Percentiles rank a stretch among this genome's conserved stretches.
These are phyloP conservation scores for Citrullus amarus DNA, from an alignment of 306 rosid species.

Conservation along the genomic window DNA sequence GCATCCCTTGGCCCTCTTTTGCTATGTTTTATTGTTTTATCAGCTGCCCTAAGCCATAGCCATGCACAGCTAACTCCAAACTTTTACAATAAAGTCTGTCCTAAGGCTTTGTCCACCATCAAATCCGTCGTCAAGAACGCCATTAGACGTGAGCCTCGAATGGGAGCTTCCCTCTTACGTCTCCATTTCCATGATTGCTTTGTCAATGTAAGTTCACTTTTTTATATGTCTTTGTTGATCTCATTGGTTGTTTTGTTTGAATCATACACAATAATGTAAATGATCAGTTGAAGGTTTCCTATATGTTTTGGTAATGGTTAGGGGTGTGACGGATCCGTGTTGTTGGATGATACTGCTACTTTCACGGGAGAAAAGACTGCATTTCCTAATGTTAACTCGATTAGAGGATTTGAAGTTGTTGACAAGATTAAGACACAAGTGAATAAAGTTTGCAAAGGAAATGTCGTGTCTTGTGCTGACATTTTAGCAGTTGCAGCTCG, in stretches of 20 bases:
- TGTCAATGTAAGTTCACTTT: slow-evolving; percentile 14
- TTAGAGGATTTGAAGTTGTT: slow-evolving; percentile 19
- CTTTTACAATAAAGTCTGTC: slow-evolving; percentile 13
- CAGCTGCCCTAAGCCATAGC: background rate
- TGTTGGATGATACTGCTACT: slow-evolving; percentile 31
- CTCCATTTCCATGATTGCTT: slow-evolving; percentile 25
- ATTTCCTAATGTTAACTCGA: slow-evolving; percentile 18
- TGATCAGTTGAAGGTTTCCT: background rate
- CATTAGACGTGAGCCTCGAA: slow-evolving; percentile 10
- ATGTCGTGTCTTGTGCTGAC: slow-evolving; percentile 27
- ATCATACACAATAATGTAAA: background rate
- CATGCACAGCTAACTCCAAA: slow-evolving; percentile 7
- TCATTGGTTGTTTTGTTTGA: background rate
- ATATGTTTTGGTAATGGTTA: slow-evolving; percentile 4
- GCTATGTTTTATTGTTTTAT: slow-evolving; percentile 2
- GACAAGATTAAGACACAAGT: slow-evolving; percentile 17
- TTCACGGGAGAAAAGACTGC: slow-evolving; percentile 54
- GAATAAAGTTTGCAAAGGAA: slow-evolving; percentile 8
- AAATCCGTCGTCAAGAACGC: background rate
- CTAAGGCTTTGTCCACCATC: slow-evolving; percentile 13
- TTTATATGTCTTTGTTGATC: too few species aligned
- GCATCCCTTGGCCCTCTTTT: slow-evolving; percentile 13
- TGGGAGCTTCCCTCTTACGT: slow-evolving; percentile 22
- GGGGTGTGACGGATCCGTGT: slow-evolving; percentile 67
- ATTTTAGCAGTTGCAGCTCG: slow-evolving; percentile 34